A percentile compares a stretch with the other conserved stretches of the same genome.
Conservation (phyloP, 495 filamentous ascomycete species). For the Penicillium cosmopolitanum region DNA sequence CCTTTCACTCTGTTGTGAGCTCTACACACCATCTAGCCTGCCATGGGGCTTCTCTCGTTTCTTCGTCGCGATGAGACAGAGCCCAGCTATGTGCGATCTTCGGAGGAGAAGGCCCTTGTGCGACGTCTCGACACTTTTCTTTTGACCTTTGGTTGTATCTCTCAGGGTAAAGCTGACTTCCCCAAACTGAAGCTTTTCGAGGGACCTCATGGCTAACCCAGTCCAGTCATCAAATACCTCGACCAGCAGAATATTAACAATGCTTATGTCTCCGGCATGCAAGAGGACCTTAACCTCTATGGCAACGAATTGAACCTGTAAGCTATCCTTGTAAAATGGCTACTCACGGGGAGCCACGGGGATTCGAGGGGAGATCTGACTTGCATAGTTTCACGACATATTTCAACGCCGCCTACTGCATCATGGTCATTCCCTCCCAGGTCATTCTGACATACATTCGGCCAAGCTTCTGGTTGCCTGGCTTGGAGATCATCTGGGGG, state of each 20-base stretch:
- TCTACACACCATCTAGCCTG: neutral
- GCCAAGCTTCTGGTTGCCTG: slow-evolving; percentile 59
- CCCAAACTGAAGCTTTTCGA: neutral
- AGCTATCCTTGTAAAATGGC: neutral
- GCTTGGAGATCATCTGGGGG: slow-evolving; percentile 56
- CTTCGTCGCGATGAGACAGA: slow-evolving; percentile 19
- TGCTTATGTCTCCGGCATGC: slow-evolving; percentile 51
- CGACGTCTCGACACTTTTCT: slow-evolving; percentile 36
- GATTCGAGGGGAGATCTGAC: neutral
- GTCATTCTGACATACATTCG: slow-evolving; percentile 57
- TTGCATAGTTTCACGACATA: slow-evolving; percentile 43
- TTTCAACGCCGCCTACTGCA: slow-evolving; percentile 64
- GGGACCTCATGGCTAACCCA: neutral
- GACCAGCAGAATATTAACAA: slow-evolving; percentile 60
- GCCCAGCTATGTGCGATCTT: slow-evolving; percentile 21
- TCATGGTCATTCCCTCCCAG: slow-evolving; percentile 62
- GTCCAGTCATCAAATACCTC: slow-evolving; percentile 53
- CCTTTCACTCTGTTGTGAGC: neutral
- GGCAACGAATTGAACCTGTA: slow-evolving; percentile 51
- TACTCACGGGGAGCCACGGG: neutral
- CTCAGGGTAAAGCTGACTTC: slow-evolving; percentile 26
- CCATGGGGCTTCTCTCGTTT: slow-evolving; percentile 25
- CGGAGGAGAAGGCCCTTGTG: slow-evolving; percentile 36
- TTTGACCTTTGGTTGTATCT: slow-evolving; percentile 37
- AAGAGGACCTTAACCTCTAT: slow-evolving; percentile 40